Conservation (phyloP, 129 eudicot genomes). For the Pseudognaphalium luteoalbum region DNA sequence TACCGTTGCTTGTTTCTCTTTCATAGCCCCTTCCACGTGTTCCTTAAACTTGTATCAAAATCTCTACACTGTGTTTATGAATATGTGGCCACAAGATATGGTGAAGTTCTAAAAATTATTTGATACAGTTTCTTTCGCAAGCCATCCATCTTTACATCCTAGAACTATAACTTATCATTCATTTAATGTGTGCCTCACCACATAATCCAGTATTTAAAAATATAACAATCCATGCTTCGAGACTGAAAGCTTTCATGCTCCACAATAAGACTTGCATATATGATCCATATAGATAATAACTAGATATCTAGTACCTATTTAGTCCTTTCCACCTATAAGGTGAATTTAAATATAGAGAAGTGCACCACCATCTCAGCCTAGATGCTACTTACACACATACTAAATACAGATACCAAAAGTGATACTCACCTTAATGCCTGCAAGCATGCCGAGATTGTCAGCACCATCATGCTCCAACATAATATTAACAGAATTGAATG, state of each 20-base stretch:
- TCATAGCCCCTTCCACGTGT: no score
- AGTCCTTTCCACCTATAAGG: background rate
- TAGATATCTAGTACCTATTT: background rate
- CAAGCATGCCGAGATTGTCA: slow-evolving; percentile 43
- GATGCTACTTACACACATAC: background rate
- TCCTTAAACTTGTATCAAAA: background rate
- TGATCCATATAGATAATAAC: background rate
- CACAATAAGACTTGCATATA: background rate
- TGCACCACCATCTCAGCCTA: background rate
- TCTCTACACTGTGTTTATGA: background rate
- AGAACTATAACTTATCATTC: background rate
- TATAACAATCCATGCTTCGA: no score
- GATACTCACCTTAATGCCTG: slow-evolving; percentile 37
- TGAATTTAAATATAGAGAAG: background rate
- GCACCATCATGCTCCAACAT: slow-evolving; percentile 49
- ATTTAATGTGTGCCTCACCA: no score
- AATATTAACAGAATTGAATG: slow-evolving; percentile 34
- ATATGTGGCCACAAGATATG: background rate
- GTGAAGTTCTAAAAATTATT: background rate
- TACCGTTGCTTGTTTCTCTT: no score
- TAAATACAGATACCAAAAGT: background rate
- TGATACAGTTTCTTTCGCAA: background rate
- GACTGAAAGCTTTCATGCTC: background rate
- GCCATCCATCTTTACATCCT: background rate
- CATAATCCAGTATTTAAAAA: background rate